phyloP scores from a whole-genome alignment of 352 stramenopile species.

The Globisporangium ultimum region DNA sequence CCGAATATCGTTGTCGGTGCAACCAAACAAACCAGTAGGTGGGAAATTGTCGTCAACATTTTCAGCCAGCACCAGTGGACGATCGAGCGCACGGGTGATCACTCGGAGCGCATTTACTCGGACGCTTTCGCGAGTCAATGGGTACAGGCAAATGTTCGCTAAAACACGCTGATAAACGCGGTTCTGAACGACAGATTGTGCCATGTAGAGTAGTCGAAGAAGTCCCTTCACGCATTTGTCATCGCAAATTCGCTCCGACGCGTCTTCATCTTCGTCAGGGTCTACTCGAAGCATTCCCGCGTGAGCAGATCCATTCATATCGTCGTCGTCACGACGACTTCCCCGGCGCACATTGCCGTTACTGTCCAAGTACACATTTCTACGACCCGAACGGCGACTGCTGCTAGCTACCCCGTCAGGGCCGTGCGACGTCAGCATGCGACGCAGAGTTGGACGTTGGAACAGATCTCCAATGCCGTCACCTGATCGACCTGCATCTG shows the following conservation, averaged over 20 bases:
- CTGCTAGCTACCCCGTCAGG: conserved; percentile 35
- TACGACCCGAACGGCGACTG: conserved; percentile 38
- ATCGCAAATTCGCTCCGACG: conserved; percentile 59
- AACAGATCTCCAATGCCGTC: conserved; percentile 46
- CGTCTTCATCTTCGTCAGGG: conserved; percentile 66
- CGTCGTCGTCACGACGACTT: conserved; percentile 37
- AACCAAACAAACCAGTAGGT: conserved; percentile 53
- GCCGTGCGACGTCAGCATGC: conserved; percentile 78
- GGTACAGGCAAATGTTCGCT: conserved; percentile 79
- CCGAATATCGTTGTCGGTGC: conserved; percentile 20
- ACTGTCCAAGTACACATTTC: conserved; percentile 39
- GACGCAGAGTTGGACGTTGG: conserved; percentile 66
- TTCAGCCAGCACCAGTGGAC: conserved; percentile 31
- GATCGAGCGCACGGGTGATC: conserved; percentile 46
- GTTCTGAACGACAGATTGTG: conserved; percentile 78
- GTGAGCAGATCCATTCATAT: conserved; percentile 21
- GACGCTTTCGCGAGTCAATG: conserved; percentile 58
- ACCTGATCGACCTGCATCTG: conserved; percentile 20
- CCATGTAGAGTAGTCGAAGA: conserved; percentile 76
- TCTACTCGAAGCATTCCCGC: conserved; percentile 71
- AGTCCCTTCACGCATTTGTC: conserved; percentile 63
- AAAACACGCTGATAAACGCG: conserved; percentile 77
- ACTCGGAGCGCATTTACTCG: conserved; percentile 62
- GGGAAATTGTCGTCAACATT: conserved; percentile 54
- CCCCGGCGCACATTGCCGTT: conserved; percentile 24